These are phyloP conservation scores for Hortiboletus flavorubellus DNA, from an alignment of 768 basidiomycete species.

Conservation along the genomic window DNA sequence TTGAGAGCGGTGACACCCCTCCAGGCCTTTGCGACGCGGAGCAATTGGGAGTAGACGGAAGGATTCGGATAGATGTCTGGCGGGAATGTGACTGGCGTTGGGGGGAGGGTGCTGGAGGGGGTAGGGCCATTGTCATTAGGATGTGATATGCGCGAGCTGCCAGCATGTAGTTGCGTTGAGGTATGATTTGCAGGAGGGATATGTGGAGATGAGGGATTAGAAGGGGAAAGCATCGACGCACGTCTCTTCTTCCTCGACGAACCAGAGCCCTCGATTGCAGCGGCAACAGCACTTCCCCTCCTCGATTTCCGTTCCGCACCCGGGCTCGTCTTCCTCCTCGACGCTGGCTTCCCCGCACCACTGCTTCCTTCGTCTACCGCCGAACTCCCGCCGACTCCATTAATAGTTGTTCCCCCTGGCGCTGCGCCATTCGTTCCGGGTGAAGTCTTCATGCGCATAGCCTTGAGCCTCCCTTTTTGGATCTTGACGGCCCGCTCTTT, in stretches of 20 bases:
- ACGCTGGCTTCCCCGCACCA: slow-evolving; percentile 23
- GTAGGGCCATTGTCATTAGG: slow-evolving; percentile 6
- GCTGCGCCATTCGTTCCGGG: slow-evolving; percentile 24
- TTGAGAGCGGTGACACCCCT: slow-evolving; percentile 62
- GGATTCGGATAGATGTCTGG: slow-evolving; percentile 29
- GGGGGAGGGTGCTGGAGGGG: slow-evolving; percentile 9
- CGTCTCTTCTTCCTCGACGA: slow-evolving; percentile 37
- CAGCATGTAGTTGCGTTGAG: slow-evolving; percentile 13
- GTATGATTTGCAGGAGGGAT: slow-evolving; percentile 9
- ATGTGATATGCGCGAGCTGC: slow-evolving; percentile 18
- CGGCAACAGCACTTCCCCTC: slow-evolving; percentile 33
- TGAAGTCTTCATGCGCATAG: slow-evolving; percentile 27
- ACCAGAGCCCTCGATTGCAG: slow-evolving; percentile 34
- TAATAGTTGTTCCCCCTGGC: slow-evolving; percentile 17
- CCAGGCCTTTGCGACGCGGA: slow-evolving; percentile 62
- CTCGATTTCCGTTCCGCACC: slow-evolving; percentile 39
- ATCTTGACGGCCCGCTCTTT: slow-evolving; percentile 45
- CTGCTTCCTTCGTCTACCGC: slow-evolving; percentile 16
- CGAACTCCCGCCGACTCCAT: slow-evolving; percentile 11
- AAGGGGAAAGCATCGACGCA: slow-evolving; percentile 34
- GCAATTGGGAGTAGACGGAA: slow-evolving; percentile 46
- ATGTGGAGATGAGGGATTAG: slow-evolving; percentile 19
- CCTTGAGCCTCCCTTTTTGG: slow-evolving; percentile 40
- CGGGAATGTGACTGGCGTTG: slow-evolving; percentile 38
- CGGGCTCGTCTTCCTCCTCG: slow-evolving; percentile 36